Evolutionary conservation across 305 asterid genomes (phyloP), one percentile per base, ranked within the genome.

Genomic region (Fraxinus baroniana): DNA sequence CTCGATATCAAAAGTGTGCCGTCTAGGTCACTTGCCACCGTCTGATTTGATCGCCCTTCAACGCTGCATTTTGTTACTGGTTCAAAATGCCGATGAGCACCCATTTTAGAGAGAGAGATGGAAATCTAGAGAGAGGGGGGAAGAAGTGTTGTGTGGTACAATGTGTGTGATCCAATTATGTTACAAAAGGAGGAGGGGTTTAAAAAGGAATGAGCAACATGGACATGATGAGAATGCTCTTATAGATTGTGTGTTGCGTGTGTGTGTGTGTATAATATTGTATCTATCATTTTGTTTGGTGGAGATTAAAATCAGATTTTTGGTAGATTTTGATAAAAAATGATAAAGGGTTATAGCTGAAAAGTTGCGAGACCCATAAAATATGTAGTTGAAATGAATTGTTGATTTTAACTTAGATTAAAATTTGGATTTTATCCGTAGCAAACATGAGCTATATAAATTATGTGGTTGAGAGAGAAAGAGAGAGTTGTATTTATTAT

Each of bases 11-110:
- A 70, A 33, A 95, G 91, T 0, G 98, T 95, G 52, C 98, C 98
- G 52, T 95, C 98, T 24, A 95, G 86, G 82, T 94, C 97, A 0
- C 98, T 88, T 0, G 94, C 97, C 57, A 95, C 93, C 1, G 97
- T 90, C 68, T 95, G 95, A 13, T 82, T 78, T n/a, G 92, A 88
- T 17, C 98, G 84, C 7, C 87, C 91, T 7, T 88, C 88, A 37
- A 71, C 72, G 80, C 83, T 77, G 74, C 95, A 94, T 82, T 90
- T 90, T 1, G 89, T 55, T 6, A 95, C 86, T 13, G 95, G 91
- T 37, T 88, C 91, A 18, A 95, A 92, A 24, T 83, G 83, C 80
- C 83, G 86, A 83, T 41, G 86, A 52, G 84, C 86, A 22, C 85
- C 93, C 97, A 94, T 92, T 66, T 64, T 10, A 64, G 30, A 62